Conservation (phyloP, 176 grass and related monocot species). For the Dendrocalamus sinicus region DNA sequence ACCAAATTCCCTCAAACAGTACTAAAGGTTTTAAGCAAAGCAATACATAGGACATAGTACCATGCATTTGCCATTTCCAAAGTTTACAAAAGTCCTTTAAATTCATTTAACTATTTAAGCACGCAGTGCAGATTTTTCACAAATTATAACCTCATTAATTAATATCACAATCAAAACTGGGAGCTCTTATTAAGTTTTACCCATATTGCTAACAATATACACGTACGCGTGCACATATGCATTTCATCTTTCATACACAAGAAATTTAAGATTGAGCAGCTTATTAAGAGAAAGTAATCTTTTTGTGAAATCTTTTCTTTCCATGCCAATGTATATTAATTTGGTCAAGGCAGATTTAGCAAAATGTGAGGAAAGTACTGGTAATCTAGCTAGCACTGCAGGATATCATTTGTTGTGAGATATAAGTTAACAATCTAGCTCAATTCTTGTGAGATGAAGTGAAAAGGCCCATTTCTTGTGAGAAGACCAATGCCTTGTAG, state of each 20-base stretch:
- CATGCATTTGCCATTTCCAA: neutral
- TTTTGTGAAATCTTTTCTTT: neutral
- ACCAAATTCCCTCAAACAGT: neutral
- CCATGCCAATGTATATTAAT: neutral
- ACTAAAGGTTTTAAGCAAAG: neutral
- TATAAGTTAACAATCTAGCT: neutral
- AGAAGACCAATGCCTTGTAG: neutral
- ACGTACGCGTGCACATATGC: neutral
- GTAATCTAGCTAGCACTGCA: neutral
- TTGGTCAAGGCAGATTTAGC: neutral
- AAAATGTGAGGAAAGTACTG: neutral
- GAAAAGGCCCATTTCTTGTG: neutral
- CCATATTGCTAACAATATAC: neutral
- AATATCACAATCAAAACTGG: conserved; percentile 13
- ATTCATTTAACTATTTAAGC: neutral
- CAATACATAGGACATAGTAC: neutral
- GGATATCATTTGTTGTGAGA: neutral
- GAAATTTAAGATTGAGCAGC: neutral
- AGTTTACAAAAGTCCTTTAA: neutral
- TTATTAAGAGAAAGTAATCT: neutral
- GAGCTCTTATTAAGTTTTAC: neutral
- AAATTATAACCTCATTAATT: neutral
- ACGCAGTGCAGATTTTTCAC: neutral
- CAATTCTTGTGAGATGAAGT: neutral
- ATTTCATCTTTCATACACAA: neutral